Evolutionary conservation across 352 stramenopile species (phyloP).

Genomic region (Phytophthora chlamydospora): DNA sequence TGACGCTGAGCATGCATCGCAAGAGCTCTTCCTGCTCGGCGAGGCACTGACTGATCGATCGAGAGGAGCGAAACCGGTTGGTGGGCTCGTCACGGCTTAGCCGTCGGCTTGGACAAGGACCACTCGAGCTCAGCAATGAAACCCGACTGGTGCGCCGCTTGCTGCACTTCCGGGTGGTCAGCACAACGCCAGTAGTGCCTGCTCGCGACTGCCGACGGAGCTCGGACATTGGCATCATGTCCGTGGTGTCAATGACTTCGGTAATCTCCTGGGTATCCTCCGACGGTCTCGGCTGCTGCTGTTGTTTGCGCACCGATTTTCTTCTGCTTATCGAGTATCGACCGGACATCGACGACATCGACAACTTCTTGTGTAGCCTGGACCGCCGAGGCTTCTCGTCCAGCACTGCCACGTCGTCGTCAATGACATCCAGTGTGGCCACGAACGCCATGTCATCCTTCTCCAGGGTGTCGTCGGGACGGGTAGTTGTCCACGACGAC

Average conservation of each 20-base stretch:
- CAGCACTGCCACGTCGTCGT: constrained; percentile 45
- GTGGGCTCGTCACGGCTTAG: constrained; percentile 22
- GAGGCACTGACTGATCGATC: constrained; percentile 48
- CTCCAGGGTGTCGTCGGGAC: constrained; percentile 34
- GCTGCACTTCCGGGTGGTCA: constrained; percentile 24
- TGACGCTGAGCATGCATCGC: constrained; percentile 44
- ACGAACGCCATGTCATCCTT: constrained; percentile 50
- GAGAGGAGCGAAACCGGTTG: constrained; percentile 31
- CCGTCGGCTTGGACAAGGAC: constrained; percentile 14
- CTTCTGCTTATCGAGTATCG: constrained; percentile 24
- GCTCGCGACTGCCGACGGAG: constrained; percentile 17
- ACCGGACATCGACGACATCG: constrained; percentile 32
- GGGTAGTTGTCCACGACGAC: constrained; percentile 31
- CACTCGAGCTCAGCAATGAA: constrained; percentile 25
- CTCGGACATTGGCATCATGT: constrained; percentile 48
- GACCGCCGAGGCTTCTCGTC: constrained; percentile 33
- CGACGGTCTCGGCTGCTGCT: constrained; percentile 1
- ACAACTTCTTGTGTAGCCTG: constrained; percentile 31
- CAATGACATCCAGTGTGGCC: constrained; percentile 50
- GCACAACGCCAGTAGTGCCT: constrained; percentile 1
- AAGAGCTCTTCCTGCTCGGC: constrained; percentile 49
- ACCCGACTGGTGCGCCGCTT: constrained; percentile 22
- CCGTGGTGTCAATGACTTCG: constrained; percentile 59
- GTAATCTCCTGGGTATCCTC: constrained; percentile 33
- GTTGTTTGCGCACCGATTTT: constrained; percentile 20